A percentile compares a stretch with the other conserved stretches of the same genome.
Conservation (phyloP, 192 early-diverging fungal genomes). For the Coemansia sp. region DNA sequence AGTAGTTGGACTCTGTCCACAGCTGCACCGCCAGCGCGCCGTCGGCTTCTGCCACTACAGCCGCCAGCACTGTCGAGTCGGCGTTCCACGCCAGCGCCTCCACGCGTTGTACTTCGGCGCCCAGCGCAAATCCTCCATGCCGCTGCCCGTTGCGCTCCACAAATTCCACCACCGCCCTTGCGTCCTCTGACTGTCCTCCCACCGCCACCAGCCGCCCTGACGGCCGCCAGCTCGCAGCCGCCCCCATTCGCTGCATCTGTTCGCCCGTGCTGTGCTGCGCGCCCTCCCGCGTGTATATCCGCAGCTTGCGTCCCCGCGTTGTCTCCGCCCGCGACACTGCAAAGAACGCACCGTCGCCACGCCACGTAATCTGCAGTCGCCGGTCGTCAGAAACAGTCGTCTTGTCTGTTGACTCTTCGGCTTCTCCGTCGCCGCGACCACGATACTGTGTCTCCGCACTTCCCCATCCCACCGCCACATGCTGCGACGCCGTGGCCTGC, state of each 20-base stretch:
- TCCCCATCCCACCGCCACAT: constrained; percentile 94
- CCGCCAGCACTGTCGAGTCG: constrained; percentile 85
- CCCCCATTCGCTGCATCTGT: constrained; percentile 72
- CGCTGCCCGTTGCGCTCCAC: constrained; percentile 93
- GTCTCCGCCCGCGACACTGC: constrained; percentile 69
- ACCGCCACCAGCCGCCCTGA: constrained; percentile 61
- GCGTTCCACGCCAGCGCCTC: constrained; percentile 68
- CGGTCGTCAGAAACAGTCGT: constrained; percentile 65
- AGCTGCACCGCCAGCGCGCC: constrained; percentile 66
- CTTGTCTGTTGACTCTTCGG: constrained; percentile 46
- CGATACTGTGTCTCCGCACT: constrained; percentile 97
- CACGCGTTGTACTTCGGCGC: constrained; percentile 50
- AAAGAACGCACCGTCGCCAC: constrained; percentile 85
- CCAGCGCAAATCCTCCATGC: constrained; percentile 88
- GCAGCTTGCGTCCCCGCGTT: constrained; percentile 47
- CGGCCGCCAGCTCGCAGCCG: constrained; percentile 80
- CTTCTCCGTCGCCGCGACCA: constrained; percentile 62
- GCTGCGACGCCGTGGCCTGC: constrained; percentile 69
- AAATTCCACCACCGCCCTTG: constrained; percentile 84
- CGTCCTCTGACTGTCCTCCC: constrained; percentile 69
- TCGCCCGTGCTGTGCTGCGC: constrained; percentile 81
- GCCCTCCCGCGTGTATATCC: constrained; percentile 85
- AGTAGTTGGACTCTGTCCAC: constrained; percentile 93
- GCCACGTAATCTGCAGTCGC: constrained; percentile 76
- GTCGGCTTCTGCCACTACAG: constrained; percentile 54